A percentile compares a stretch with the other conserved stretches of the same genome.
Evolutionary conservation across 345 rosid genomes (phyloP).

Genomic region (Moricandia moricandioides): DNA sequence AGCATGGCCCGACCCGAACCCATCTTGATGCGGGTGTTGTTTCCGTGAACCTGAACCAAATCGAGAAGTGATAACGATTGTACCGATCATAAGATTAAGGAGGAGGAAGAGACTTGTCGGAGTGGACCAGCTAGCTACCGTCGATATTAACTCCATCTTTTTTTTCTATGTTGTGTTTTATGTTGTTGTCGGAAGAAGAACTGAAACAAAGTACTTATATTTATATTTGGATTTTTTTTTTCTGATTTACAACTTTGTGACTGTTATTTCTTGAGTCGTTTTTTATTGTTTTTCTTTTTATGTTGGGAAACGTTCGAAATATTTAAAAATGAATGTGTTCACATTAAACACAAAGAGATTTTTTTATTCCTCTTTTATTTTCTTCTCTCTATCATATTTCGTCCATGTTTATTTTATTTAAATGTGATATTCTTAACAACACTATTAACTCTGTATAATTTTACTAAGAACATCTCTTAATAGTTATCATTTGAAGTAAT

Average conservation of each 20-base stretch:
- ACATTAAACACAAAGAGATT: conserved; percentile 22
- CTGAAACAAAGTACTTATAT: conserved; percentile 16
- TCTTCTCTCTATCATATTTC: neutral
- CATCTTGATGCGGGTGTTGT: neutral
- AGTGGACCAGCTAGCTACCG: conserved; percentile 36
- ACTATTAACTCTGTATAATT: neutral
- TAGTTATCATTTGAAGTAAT: neutral
- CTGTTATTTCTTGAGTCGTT: neutral
- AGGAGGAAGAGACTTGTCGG: conserved; percentile 44
- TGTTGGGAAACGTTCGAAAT: conserved; percentile 20
- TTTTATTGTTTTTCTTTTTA: neutral
- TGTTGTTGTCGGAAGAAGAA: conserved; percentile 24
- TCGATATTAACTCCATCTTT: conserved; percentile 26
- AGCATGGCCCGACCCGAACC: conserved; percentile 34
- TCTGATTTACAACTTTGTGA: neutral
- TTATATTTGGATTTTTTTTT: neutral
- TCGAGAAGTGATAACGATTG: conserved; percentile 34
- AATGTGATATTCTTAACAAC: neutral
- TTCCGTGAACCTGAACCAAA: conserved; percentile 13
- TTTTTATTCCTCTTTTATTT: neutral
- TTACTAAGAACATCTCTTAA: conserved; percentile 8
- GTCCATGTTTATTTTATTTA: neutral
- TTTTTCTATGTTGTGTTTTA: neutral
- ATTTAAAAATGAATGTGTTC: conserved; percentile 15
- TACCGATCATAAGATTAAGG: conserved; percentile 37